A percentile compares a stretch with the other conserved stretches of the same genome.
Evolutionary conservation across 345 rosid genomes (phyloP).

Genomic region (Ailanthus altissimus): DNA sequence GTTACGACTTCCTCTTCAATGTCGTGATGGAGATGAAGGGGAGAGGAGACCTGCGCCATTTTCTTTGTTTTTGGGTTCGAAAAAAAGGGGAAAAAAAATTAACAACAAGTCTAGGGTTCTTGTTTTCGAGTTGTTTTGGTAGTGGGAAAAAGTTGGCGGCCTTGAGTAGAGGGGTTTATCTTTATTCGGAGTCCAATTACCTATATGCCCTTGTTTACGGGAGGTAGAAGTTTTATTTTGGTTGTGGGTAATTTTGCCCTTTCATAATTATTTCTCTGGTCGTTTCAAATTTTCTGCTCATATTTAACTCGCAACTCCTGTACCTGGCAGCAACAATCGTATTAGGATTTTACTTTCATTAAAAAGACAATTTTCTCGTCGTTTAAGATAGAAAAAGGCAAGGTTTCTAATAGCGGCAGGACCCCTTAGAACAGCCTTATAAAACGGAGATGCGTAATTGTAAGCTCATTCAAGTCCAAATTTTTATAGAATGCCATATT

Average conservation of each 20-base stretch:
- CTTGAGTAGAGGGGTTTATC: not conserved
- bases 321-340: no score
- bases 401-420: no score
- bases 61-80: not conserved
- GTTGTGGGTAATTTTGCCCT: not conserved
- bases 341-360: no score
- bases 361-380: no score
- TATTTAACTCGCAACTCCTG: no score
- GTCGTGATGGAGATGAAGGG: slow-evolving; percentile 29
- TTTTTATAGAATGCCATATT: no score
- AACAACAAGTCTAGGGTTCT: not conserved
- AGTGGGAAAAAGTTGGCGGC: not conserved
- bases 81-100: not conserved
- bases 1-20: slow-evolving; percentile 20
- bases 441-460: no score
- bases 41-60: slow-evolving; percentile 39
- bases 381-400: no score
- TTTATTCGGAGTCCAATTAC: not conserved
- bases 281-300: not conserved
- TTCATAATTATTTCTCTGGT: not conserved
- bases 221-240: not conserved
- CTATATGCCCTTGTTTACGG: not conserved
- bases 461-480: no score
- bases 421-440: no score
- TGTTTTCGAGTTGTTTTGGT: not conserved